phyloP scores from a whole-genome alignment of 441 rosid species.

The Syzygium syzygioides region DNA sequence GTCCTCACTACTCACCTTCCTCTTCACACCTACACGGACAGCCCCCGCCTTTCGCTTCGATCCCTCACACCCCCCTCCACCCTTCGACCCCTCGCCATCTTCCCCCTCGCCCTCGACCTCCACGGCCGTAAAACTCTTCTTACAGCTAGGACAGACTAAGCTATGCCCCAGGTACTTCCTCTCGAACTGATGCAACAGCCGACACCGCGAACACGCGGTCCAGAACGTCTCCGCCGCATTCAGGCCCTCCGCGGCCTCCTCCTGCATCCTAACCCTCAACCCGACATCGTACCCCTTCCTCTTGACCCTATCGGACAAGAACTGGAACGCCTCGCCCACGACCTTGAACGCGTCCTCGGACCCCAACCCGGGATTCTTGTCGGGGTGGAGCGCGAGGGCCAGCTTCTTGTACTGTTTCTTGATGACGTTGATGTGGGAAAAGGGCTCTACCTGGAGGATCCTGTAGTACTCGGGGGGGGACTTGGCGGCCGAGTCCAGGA shows the following conservation, averaged over 20 bases:
- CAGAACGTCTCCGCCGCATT: slow-evolving; percentile 34
- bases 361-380: slow-evolving; percentile 53
- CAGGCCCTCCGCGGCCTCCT: slow-evolving; percentile 31
- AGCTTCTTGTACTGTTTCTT: slow-evolving; percentile 69
- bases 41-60: neutral
- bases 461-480: slow-evolving; percentile 45
- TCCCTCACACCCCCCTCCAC: slow-evolving; percentile 16
- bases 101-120: slow-evolving; percentile 35
- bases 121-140: slow-evolving; percentile 57
- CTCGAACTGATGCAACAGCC: slow-evolving; percentile 67
- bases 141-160: slow-evolving; percentile 75
- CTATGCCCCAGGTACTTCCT: slow-evolving; percentile 58
- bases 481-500: slow-evolving; percentile 36
- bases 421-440: slow-evolving; percentile 53
- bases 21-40: neutral
- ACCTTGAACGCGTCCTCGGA: slow-evolving; percentile 87
- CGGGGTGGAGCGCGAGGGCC: slow-evolving; percentile 72
- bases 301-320: slow-evolving; percentile 56
- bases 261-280: slow-evolving; percentile 65
- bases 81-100: neutral
- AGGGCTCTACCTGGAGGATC: slow-evolving; percentile 81
- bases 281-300: slow-evolving; percentile 70
- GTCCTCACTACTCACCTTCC: neutral
- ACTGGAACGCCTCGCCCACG: slow-evolving; percentile 69
- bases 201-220: slow-evolving; percentile 65